Evolutionary conservation across 2,329 filamentous ascomycete genomes (phyloP), one percentile per base, ranked within the genome.

Genomic region (Trichoderma sp.): DNA sequence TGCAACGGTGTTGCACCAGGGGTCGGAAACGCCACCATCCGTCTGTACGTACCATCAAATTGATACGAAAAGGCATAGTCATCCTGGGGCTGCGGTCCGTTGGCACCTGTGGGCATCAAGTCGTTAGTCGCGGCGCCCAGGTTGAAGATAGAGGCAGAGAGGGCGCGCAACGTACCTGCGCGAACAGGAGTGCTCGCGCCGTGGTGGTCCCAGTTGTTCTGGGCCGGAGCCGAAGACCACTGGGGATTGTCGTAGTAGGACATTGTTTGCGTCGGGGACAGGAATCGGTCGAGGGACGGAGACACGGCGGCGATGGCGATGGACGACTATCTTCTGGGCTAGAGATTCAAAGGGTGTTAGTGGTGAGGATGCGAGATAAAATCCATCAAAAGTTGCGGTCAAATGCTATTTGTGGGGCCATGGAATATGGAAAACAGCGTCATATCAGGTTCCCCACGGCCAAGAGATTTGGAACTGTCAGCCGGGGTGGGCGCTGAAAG

Each of bases 41-140:
- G 56, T 35, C 71, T 33, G 60, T 59, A 91, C 93, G 84, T 93
- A 97, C 94, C 94, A 87, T 97, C 95, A 84, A 97, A 93, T 86
- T 98, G 95, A 83, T 93, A 93, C 79, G 91, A 91, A 84, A 97
- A 98, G 76, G 95, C 95, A 81, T 90, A 89, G 77, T 97, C 94
- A 79, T 96, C 94, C 80, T 91, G 91, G 73, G 92, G 90, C 78
- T 91, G 91, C 68, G 93, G 92, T 75, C 93, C 95, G 84, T 90
- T 95, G 77, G 93, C 91, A 85, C 93, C 93, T 94, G 84, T 78
- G 80, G 62, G 31, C 53, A 63, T 67, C 64, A 35, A 45, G 3
- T n/a, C 11, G 73, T 78, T 66, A 79, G 72, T 50, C 65, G 53
- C 69, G 35, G 29, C 50, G 62, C 24, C 27, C 53, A 59, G 14